A percentile compares a stretch with the other conserved stretches of the same genome.
Conservation (phyloP, 306 rosid genomes). For the Dalbergia oliveri region DNA sequence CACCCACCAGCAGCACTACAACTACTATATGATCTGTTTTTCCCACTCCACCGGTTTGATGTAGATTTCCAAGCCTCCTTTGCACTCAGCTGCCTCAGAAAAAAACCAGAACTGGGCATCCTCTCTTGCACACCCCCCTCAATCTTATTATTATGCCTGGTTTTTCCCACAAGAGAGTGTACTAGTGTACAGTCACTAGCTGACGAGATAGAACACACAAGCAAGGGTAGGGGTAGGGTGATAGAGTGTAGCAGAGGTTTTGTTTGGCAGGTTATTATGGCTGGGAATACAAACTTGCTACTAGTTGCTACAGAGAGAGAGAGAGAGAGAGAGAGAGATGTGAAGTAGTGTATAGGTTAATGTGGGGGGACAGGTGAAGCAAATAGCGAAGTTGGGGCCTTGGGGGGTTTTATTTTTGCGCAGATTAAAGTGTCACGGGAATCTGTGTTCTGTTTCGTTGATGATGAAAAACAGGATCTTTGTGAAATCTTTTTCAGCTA, state of each 20-base stretch:
- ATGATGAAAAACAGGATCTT: constrained; percentile 56
- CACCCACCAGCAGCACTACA: constrained; percentile 39
- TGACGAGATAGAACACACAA: constrained; percentile 22
- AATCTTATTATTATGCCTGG: neutral
- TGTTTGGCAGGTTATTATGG: constrained; percentile 32
- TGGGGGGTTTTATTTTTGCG: constrained; percentile 42
- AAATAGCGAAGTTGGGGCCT: constrained; percentile 14
- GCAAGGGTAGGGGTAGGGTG: constrained; percentile 35
- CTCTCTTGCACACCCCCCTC: constrained; percentile 16
- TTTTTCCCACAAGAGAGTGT: constrained; percentile 4
- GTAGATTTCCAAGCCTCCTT: constrained; percentile 73
- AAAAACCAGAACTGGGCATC: constrained; percentile 68
- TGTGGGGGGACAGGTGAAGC: constrained; percentile 36
- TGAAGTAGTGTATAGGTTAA: neutral
- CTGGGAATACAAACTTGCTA: constrained; percentile 38
- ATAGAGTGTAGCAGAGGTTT: constrained; percentile 37
- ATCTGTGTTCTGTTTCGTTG: constrained; percentile 54
- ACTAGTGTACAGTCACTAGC: constrained; percentile 31
- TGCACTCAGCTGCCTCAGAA: constrained; percentile 70
- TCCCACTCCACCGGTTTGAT: constrained; percentile 70
- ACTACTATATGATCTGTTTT: constrained; percentile 40
- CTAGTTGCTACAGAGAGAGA: constrained; percentile 12
- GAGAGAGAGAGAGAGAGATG: constrained; percentile 11
- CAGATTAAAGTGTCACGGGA: constrained; percentile 84
- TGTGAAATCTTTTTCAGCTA: constrained; percentile 42